Evolutionary conservation across 1,139 yeast genomes (phyloP).

Genomic region (Suhomyces kunorum): DNA sequence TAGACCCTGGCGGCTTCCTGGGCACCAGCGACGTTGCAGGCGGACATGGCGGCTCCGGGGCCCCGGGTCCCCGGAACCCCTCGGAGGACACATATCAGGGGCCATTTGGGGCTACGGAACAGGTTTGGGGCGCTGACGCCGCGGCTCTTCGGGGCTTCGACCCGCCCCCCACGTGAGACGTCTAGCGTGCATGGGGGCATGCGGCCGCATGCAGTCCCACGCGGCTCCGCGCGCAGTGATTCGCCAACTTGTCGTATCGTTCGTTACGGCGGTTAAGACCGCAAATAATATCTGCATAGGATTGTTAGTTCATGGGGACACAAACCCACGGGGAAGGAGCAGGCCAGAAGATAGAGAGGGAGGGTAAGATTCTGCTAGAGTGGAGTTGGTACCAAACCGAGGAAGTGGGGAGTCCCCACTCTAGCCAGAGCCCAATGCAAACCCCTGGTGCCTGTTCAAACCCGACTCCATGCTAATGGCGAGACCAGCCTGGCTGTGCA

Average conservation of each 20-base stretch:
- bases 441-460: neutral
- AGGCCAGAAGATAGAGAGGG: too few relatives aligned
- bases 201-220: neutral
- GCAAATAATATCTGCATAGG: constrained; percentile 2
- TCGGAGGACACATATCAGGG: too few relatives aligned
- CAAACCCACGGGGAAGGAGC: constrained; percentile 1
- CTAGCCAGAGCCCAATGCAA: neutral
- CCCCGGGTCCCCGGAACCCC: too few relatives aligned
- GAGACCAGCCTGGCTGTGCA: constrained; percentile 1
- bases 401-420: too few relatives aligned
- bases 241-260: constrained; percentile 8
- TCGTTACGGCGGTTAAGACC: constrained; percentile 4
- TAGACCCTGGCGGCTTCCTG: neutral
- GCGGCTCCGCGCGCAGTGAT: constrained; percentile 1
- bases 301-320: constrained; percentile 4
- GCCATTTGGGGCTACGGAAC: neutral
- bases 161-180: neutral
- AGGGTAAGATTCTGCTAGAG: too few relatives aligned
- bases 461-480: too few relatives aligned
- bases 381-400: too few relatives aligned
- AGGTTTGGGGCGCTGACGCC: too few relatives aligned
- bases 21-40: neutral
- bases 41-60: neutral
- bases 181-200: neutral
- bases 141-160: neutral